Evolutionary conservation across 2,329 filamentous ascomycete species (phyloP).

Genomic region (Alternaria longipes): DNA sequence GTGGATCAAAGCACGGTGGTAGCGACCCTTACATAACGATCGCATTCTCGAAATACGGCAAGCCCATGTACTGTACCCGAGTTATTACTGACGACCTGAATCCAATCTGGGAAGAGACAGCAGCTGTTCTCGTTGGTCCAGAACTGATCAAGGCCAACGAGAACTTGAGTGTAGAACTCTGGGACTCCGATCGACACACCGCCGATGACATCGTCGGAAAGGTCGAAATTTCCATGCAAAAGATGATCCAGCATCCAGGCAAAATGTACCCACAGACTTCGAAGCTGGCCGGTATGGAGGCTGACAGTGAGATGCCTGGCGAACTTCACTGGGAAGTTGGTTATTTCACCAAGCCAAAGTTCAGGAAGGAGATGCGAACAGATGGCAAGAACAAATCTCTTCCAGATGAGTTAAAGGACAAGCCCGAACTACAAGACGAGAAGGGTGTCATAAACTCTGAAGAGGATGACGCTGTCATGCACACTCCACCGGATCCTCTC

Average conservation of each 20-base stretch:
- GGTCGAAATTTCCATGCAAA: constrained; percentile 90
- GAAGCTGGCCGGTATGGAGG: constrained; percentile 81
- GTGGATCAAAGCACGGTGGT: constrained; percentile 84
- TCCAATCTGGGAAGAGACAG: constrained; percentile 88
- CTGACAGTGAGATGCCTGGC: constrained; percentile 88
- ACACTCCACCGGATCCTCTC: constrained; percentile 93
- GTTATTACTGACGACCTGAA: constrained; percentile 96
- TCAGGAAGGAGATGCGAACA: constrained; percentile 83
- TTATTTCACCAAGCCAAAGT: constrained; percentile 90
- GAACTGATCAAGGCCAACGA: constrained; percentile 94
- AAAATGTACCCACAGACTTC: constrained; percentile 92
- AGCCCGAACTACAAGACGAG: constrained; percentile 85
- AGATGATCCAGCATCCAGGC: constrained; percentile 92
- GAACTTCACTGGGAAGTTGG: constrained; percentile 96
- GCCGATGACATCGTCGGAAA: constrained; percentile 96
- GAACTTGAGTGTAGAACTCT: constrained; percentile 90
- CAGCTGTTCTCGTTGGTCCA: constrained; percentile 83
- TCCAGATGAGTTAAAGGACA: constrained; percentile 75
- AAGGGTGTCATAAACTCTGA: constrained; percentile 77
- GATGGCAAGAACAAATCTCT: constrained; percentile 84
- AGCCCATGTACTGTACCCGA: constrained; percentile 96
- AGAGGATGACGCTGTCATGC: constrained; percentile 83
- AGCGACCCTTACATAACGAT: constrained; percentile 96
- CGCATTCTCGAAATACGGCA: constrained; percentile 94
- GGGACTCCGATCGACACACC: constrained; percentile 93